Conservation (phyloP, 2,329 filamentous ascomycete genomes). For the Alternaria novae-zelandiae region DNA sequence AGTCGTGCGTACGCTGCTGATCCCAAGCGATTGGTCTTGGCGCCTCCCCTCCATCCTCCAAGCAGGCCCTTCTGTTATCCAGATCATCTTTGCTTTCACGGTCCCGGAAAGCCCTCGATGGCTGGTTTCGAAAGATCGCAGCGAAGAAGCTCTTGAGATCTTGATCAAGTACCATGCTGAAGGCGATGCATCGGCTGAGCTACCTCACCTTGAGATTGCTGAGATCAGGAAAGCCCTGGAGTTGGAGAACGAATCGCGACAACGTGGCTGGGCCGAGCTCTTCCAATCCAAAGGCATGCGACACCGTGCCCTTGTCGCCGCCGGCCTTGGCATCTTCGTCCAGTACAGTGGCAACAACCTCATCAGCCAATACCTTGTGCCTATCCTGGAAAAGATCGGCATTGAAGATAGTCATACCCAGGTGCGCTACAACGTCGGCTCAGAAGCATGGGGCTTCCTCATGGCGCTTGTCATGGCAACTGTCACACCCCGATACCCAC, state of each 20-base stretch:
- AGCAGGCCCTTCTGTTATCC: conserved; percentile 66
- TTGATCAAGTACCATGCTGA: conserved; percentile 70
- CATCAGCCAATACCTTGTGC: conserved; percentile 69
- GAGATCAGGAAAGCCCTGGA: conserved; percentile 70
- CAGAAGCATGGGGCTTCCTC: conserved; percentile 65
- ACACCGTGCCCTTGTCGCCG: conserved; percentile 66
- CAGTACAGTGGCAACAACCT: conserved; percentile 72
- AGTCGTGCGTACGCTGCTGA: conserved; percentile 67
- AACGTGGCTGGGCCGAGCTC: conserved; percentile 65
- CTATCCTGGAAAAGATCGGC: conserved; percentile 66
- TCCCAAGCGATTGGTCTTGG: conserved; percentile 70
- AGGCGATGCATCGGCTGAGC: conserved; percentile 59
- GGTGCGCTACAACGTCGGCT: conserved; percentile 59
- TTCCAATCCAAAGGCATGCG: conserved; percentile 68
- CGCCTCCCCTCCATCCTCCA: conserved; percentile 70
- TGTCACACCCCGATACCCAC: conserved; percentile 62
- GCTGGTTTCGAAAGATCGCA: conserved; percentile 68
- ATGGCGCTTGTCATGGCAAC: conserved; percentile 63
- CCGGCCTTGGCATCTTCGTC: conserved; percentile 69
- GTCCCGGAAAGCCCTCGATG: conserved; percentile 71
- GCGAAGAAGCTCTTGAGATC: conserved; percentile 66
- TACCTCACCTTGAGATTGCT: conserved; percentile 69
- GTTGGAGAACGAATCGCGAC: conserved; percentile 61
- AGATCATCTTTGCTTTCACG: conserved; percentile 66
- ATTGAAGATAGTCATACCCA: conserved; percentile 55